These are phyloP conservation scores for Calonectria montana DNA, from an alignment of 2,329 filamentous ascomycete species.

Conservation along the genomic window DNA sequence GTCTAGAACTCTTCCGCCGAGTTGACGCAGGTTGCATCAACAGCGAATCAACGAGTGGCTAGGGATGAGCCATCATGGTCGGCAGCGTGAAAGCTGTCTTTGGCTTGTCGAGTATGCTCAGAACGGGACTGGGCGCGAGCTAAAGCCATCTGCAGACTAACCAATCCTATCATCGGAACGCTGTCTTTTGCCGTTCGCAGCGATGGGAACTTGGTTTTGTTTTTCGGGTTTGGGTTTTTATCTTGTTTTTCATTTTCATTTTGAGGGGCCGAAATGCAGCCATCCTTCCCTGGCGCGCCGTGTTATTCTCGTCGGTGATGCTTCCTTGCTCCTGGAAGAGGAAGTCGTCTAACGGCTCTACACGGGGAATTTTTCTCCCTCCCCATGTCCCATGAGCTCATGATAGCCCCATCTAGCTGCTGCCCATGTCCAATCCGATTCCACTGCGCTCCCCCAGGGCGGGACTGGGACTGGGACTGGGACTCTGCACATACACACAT, in stretches of 20 bases:
- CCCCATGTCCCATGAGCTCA: constrained; percentile 18
- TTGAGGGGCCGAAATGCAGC: not conserved
- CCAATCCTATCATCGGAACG: not conserved
- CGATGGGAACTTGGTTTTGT: not conserved
- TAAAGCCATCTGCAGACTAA: not conserved
- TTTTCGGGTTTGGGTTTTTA: too few relatives aligned
- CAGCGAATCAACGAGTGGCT: not conserved
- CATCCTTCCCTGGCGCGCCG: not conserved
- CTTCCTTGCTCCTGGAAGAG: not conserved
- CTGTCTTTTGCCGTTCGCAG: constrained; percentile 11
- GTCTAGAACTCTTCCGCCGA: constrained; percentile 12
- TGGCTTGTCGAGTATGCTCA: not conserved
- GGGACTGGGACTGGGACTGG: not conserved
- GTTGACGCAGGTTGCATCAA: not conserved
- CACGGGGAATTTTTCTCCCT: not conserved
- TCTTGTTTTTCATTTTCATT: too few relatives aligned
- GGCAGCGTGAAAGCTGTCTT: not conserved
- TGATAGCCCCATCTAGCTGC: constrained; percentile 14
- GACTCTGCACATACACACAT: not conserved
- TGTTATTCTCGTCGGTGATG: not conserved
- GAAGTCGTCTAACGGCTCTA: not conserved
- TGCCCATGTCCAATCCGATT: constrained; percentile 20
- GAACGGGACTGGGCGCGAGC: constrained; percentile 8
- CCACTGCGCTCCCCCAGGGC: not conserved
- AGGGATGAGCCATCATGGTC: not conserved